These are phyloP conservation scores for Colletotrichum eremochloae DNA, from an alignment of 2,329 filamentous ascomycete genomes.

Conservation along the genomic window DNA sequence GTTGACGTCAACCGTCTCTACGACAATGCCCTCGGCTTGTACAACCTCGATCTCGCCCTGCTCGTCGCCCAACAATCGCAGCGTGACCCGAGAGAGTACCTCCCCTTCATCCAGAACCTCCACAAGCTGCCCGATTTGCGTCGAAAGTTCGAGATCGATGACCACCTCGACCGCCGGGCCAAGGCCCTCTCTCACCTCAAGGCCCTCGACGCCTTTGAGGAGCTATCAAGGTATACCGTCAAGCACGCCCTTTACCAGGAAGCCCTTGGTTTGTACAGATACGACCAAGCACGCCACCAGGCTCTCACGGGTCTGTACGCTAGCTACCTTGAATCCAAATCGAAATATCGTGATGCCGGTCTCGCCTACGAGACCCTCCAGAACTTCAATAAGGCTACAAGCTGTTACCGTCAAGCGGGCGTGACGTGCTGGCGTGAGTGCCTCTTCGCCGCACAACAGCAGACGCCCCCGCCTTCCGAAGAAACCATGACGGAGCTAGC, in stretches of 20 bases:
- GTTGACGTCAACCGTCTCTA: conserved; percentile 94
- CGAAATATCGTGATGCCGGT: conserved; percentile 86
- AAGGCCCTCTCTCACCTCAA: conserved; percentile 87
- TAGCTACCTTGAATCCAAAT: conserved; percentile 78
- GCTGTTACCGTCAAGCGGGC: conserved; percentile 86
- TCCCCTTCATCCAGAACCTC: conserved; percentile 91
- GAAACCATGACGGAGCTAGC: conserved; percentile 77
- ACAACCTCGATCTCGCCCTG: conserved; percentile 90
- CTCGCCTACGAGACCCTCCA: conserved; percentile 90
- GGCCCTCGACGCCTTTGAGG: conserved; percentile 79
- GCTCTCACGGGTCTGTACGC: conserved; percentile 85
- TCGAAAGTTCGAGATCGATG: conserved; percentile 87
- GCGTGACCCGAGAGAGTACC: conserved; percentile 93
- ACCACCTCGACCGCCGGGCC: conserved; percentile 80
- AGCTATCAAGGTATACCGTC: conserved; percentile 81
- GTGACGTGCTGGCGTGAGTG: conserved; percentile 88
- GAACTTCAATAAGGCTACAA: conserved; percentile 80
- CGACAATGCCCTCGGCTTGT: conserved; percentile 89
- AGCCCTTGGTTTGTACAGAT: conserved; percentile 86
- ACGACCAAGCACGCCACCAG: conserved; percentile 76
- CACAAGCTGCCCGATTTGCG: conserved; percentile 79
- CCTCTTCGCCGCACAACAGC: conserved; percentile 81
- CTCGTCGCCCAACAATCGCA: conserved; percentile 96
- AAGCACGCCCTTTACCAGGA: conserved; percentile 85
- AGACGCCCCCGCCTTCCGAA: conserved; percentile 69